Percentiles rank a stretch among this genome's conserved stretches.
phyloP scores from a whole-genome alignment of 768 basidiomycete genomes.

The Rhizopogon roseolus region DNA sequence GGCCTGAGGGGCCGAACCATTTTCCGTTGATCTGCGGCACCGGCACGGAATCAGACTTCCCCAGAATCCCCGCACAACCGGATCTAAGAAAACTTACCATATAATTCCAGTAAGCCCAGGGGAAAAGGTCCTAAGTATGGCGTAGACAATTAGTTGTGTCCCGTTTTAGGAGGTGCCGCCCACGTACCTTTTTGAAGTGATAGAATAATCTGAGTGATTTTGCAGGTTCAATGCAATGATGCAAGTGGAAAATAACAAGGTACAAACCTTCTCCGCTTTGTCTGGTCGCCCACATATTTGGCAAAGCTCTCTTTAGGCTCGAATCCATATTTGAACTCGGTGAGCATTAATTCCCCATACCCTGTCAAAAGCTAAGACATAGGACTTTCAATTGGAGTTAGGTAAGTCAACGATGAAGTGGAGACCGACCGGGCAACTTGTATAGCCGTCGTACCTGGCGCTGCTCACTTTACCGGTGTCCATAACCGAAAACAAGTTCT shows the following conservation, averaged over 20 bases:
- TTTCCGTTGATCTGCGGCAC: constrained; percentile 30
- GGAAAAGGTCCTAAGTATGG: constrained; percentile 23
- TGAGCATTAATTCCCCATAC: constrained; percentile 78
- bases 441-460: constrained; percentile 85
- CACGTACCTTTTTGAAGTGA: constrained; percentile 73
- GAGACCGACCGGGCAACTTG: constrained; percentile 73
- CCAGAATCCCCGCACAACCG: constrained; percentile 56
- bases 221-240: constrained; percentile 5
- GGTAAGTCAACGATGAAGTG: constrained; percentile 3
- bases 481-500: constrained; percentile 79
- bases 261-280: constrained; percentile 64
- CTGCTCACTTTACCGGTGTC: constrained; percentile 64
- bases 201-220: constrained; percentile 59
- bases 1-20: constrained; percentile 46
- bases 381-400: neutral
- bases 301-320: constrained; percentile 86
- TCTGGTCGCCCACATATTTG: constrained; percentile 64
- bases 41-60: constrained; percentile 51
- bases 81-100: constrained; percentile 45
- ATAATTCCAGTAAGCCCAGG: constrained; percentile 68
- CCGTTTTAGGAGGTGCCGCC: neutral
- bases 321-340: constrained; percentile 92
- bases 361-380: constrained; percentile 63
- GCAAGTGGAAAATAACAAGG: neutral
- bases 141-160: neutral